Conservation (phyloP, 495 filamentous ascomycete genomes). For the Xylaria sp. region DNA sequence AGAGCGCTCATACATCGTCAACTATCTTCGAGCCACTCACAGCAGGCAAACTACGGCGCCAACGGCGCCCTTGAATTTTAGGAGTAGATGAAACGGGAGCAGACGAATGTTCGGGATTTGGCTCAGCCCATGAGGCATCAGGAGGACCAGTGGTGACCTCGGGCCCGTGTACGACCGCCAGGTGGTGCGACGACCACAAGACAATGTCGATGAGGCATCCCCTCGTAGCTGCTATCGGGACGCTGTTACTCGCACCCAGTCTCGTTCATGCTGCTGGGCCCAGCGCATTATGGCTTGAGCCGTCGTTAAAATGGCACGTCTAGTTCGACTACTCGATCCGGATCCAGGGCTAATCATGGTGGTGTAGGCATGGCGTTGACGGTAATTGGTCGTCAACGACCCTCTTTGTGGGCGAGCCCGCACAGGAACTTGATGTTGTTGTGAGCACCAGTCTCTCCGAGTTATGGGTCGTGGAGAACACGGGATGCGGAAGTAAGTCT, state of each 20-base stretch:
- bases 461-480: conserved; percentile 61
- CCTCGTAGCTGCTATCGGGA: conserved; percentile 47
- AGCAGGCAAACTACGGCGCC: conserved; percentile 22
- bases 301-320: conserved; percentile 52
- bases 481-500: conserved; percentile 57
- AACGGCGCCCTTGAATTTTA: conserved; percentile 28
- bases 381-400: conserved; percentile 61
- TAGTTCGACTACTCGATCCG: conserved; percentile 6
- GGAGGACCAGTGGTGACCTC: conserved; percentile 41
- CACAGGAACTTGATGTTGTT: conserved; percentile 63
- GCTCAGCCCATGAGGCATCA: conserved; percentile 39
- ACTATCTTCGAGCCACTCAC: background rate
- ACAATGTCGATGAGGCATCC: conserved; percentile 42
- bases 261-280: conserved; percentile 40
- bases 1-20: background rate
- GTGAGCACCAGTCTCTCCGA: conserved; percentile 63
- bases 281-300: conserved; percentile 50
- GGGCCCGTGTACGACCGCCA: conserved; percentile 37
- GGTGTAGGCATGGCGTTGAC: conserved; percentile 55
- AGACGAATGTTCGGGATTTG: conserved; percentile 27
- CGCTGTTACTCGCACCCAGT: conserved; percentile 44
- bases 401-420: conserved; percentile 62
- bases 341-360: conserved; percentile 32
- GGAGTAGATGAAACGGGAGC: conserved; percentile 33
- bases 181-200: conserved; percentile 36